phyloP scores from a whole-genome alignment of 2,329 filamentous ascomycete species.

The Claviceps africana region DNA sequence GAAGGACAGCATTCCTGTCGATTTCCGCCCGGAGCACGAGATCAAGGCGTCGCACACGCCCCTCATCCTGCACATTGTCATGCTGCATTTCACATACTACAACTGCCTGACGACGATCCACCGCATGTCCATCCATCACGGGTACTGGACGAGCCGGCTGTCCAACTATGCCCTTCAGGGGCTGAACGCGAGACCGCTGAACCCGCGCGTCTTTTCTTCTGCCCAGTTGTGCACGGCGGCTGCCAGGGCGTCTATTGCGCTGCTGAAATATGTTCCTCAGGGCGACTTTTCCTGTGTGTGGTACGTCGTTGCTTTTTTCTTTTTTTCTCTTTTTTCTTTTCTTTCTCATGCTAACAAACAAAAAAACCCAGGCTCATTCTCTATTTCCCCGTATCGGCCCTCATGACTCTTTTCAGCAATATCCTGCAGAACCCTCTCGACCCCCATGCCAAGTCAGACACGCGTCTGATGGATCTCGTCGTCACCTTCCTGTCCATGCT shows the following conservation, averaged over 20 bases:
- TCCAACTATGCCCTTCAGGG: slow-evolving; percentile 94
- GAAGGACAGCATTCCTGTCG: slow-evolving; percentile 90
- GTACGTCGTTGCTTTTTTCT: slow-evolving; percentile 36
- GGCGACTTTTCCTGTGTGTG: slow-evolving; percentile 92
- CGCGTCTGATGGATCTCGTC: slow-evolving; percentile 81
- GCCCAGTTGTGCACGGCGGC: slow-evolving; percentile 86
- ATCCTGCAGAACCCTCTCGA: slow-evolving; percentile 93
- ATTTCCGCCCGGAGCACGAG: slow-evolving; percentile 93
- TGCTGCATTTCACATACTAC: slow-evolving; percentile 93
- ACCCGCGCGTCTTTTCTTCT: slow-evolving; percentile 87
- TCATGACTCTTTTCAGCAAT: slow-evolving; percentile 92
- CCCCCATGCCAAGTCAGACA: slow-evolving; percentile 72
- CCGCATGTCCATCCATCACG: slow-evolving; percentile 94
- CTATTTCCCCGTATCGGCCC: slow-evolving; percentile 89
- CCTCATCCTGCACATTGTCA: slow-evolving; percentile 85
- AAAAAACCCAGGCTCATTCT: slow-evolving; percentile 79
- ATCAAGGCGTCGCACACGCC: slow-evolving; percentile 88
- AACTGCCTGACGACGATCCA: slow-evolving; percentile 97
- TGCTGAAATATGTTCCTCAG: slow-evolving; percentile 92
- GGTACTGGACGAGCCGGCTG: slow-evolving; percentile 91
- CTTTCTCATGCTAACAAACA: too few species aligned
- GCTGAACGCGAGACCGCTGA: slow-evolving; percentile 76
- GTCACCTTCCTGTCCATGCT: slow-evolving; percentile 85
- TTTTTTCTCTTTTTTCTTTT: background rate
- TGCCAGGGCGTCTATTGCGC: slow-evolving; percentile 78